Percentiles rank a stretch among this genome's conserved stretches.
Evolutionary conservation across 306 rosid genomes (phyloP).

Genomic region (peach (Prunus persica)): Prunus_persica_NCBIv2 NC_034013.1:14383001-14383500

Average conservation of each 20-base stretch:
- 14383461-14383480: conserved; percentile 71
- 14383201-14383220: conserved; percentile 42
- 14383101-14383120: conserved; percentile 23
- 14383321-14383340: conserved; percentile 11
- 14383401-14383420: conserved; percentile 35
- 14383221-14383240: conserved; percentile 44
- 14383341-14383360: conserved; percentile 32
- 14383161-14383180: conserved; percentile 27
- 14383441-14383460: conserved; percentile 71
- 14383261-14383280: conserved; percentile 39
- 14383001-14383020: conserved; percentile 29
- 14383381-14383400: conserved; percentile 33
- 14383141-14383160: conserved; percentile 31
- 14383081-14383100: conserved; percentile 20
- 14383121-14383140: conserved; percentile 27
- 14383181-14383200: conserved; percentile 40
- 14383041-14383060: conserved; percentile 13
- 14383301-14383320: conserved; percentile 28
- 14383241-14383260: conserved; percentile 31
- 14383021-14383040: conserved; percentile 7
- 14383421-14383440: conserved; percentile 68
- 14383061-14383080: conserved; percentile 17
- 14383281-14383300: conserved; percentile 51
- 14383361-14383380: conserved; percentile 61
- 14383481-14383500: conserved; percentile 78